Evolutionary conservation across 805 yeast genomes (phyloP).

Genomic region (Tetrapisispora fleetii): DNA sequence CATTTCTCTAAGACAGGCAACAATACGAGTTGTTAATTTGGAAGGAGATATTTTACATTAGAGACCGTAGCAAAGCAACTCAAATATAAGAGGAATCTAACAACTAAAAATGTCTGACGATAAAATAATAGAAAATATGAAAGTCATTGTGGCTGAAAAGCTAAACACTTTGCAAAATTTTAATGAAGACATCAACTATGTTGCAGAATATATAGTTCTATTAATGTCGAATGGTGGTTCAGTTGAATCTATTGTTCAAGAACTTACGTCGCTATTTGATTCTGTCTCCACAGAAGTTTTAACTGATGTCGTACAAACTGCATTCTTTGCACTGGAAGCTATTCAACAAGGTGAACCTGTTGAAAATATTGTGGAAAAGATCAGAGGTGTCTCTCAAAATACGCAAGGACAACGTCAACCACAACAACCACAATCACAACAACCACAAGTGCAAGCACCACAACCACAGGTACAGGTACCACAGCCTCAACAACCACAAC

Average conservation of each 20-base stretch:
- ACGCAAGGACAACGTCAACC: slow-evolving; percentile 7
- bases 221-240: slow-evolving; percentile 60
- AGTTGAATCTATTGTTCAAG: slow-evolving; percentile 49
- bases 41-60: too few species aligned
- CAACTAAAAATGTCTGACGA: slow-evolving; percentile 21
- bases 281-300: slow-evolving; percentile 52
- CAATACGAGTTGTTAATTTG: too few species aligned
- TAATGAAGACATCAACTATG: slow-evolving; percentile 46
- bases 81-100: neutral
- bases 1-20: too few species aligned
- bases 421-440: slow-evolving; percentile 11
- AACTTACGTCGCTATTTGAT: slow-evolving; percentile 52
- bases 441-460: neutral
- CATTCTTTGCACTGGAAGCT: slow-evolving; percentile 46
- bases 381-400: slow-evolving; percentile 14
- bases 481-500: slow-evolving; percentile 5
- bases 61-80: too few species aligned
- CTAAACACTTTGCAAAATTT: slow-evolving; percentile 33
- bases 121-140: slow-evolving; percentile 31
- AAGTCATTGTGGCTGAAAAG: slow-evolving; percentile 34
- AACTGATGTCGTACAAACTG: slow-evolving; percentile 43
- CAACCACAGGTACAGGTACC: slow-evolving; percentile 7
- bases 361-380: slow-evolving; percentile 24
- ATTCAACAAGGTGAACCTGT: slow-evolving; percentile 29
- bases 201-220: slow-evolving; percentile 66